Base-by-base conservation (phyloP, 352 stramenopile species). In the Pythium oligandrum region DNA sequence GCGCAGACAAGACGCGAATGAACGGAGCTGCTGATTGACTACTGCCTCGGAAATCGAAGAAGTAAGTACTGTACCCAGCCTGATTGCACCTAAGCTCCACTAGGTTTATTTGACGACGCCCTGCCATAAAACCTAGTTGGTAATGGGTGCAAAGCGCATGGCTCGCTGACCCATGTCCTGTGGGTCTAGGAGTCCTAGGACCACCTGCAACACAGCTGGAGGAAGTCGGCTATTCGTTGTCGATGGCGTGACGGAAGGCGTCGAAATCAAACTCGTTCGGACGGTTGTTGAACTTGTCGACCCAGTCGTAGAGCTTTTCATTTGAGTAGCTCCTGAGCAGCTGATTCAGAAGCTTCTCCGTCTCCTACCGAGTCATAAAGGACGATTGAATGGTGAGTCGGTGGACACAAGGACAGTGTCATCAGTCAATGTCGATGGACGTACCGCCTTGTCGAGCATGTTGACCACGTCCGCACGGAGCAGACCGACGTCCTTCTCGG, bases 251-350 rank as follows among this genome's bases (percentile, higher is more conserved):
- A 12, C 84, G 75, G 62, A 91, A 94, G 37, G 68, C 59, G 39
- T 93, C 83, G 68, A 93, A 94, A 59, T 93, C 82, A 55, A 96
- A 96, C 47, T 90, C 62, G 10, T 89, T 67, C 2, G 84, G 84
- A 37, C 72, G 65, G 66, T 94, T 78, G 64, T 96, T 96, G 70
- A 96, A 94, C 59, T 84, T 83, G 63, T 93, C 68, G 1, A 96
- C 82, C 50, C 73, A 83, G 5, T 80, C 56, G 55, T 73, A 90
- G 17, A 90, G 71, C 52, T 74, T 61, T 30, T 90, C 72, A 57
- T 88, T 69, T 26, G 75, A 63, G 61, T 96, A 96, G 47, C 78
- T 85, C 17, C 60, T 46, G 26, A 89, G 59, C 17, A 93, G 33
- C 50, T 90, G 75, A 6, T 74, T 47, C 17, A 96, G 51, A 34